Conservation (phyloP, 257 asterid species). For the Gynochthodes officinalis region DNA sequence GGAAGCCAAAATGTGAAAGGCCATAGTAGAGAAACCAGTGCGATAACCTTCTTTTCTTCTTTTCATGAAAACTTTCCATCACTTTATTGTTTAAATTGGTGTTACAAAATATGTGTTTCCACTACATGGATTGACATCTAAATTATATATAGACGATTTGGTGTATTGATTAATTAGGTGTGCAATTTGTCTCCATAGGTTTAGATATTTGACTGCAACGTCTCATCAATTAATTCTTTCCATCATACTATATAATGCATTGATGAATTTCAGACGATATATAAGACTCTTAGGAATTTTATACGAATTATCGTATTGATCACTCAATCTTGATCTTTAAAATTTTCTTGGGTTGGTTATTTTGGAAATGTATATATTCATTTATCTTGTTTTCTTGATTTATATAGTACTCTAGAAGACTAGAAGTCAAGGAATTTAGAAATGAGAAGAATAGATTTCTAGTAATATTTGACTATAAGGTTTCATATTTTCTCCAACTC, state of each 20-base stretch:
- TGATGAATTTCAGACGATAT: background rate
- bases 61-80: background rate
- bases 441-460: too few relatives aligned
- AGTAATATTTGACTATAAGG: too few relatives aligned
- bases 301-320: background rate
- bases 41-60: too few relatives aligned
- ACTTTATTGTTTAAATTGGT: background rate
- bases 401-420: too few relatives aligned
- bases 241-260: background rate
- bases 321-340: background rate
- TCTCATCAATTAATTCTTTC: conserved; percentile 2
- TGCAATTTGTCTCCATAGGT: background rate
- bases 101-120: too few relatives aligned
- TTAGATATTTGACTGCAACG: background rate
- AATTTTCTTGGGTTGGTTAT: background rate
- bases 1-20: background rate
- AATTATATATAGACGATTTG: background rate
- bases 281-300: background rate
- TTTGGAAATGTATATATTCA: too few relatives aligned
- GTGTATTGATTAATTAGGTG: background rate
- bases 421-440: too few relatives aligned
- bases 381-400: too few relatives aligned
- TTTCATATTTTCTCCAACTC: too few relatives aligned
- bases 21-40: too few relatives aligned
- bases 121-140: too few relatives aligned